Evolutionary conservation across 2,329 filamentous ascomycete species (phyloP).

Genomic region (Sclerotinia trifoliorum): DNA sequence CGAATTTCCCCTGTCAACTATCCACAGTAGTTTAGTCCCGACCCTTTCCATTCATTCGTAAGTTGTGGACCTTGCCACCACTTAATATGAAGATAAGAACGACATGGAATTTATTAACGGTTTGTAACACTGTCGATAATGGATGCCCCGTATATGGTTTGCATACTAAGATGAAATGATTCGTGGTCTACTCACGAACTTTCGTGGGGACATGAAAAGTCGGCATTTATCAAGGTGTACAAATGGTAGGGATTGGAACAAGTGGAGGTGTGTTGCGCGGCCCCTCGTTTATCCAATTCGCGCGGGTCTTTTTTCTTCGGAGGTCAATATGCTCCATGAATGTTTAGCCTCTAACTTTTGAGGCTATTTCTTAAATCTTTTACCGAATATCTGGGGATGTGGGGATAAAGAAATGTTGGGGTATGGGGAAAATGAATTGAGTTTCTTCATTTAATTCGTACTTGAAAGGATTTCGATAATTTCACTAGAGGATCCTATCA

Average conservation of each 20-base stretch:
- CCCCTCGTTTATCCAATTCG: neutral
- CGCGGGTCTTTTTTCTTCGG: neutral
- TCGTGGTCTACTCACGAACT: neutral
- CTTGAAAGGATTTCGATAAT: fast-evolving
- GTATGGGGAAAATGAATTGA: neutral
- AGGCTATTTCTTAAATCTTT: neutral
- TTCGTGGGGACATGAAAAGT: neutral
- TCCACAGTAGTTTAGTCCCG: neutral
- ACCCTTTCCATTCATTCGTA: neutral
- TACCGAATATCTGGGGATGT: neutral
- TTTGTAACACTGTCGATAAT: neutral
- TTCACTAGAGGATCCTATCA: neutral
- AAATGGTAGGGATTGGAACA: neutral
- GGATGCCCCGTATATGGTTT: neutral
- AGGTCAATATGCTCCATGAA: neutral
- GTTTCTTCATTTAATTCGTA: neutral
- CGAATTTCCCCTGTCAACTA: neutral
- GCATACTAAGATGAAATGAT: neutral
- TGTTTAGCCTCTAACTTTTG: neutral
- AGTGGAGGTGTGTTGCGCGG: neutral
- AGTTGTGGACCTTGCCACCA: neutral
- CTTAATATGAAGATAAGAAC: neutral
- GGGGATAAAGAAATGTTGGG: neutral
- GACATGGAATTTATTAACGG: too few relatives aligned
- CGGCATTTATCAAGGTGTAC: neutral